Evolutionary conservation across 2,329 filamentous ascomycete species (phyloP).

Genomic region (Neospermospora avenae): DNA sequence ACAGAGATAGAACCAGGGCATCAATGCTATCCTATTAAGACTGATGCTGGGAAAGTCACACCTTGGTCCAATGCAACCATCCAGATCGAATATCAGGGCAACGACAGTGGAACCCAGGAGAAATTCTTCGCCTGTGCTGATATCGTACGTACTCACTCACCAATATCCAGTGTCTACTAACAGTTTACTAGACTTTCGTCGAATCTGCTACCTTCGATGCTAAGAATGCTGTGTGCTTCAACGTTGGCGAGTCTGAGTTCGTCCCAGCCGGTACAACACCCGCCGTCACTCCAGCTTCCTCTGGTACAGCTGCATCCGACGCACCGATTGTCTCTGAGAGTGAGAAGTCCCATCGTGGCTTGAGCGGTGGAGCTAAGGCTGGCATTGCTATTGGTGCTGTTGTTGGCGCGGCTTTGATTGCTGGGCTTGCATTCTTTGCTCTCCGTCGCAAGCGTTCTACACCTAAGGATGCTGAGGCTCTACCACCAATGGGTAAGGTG

Average conservation of each 20-base stretch:
- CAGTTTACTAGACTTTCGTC: slow-evolving; percentile 37
- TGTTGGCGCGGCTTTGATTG: slow-evolving; percentile 21
- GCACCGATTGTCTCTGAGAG: background rate
- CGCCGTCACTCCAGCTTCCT: background rate
- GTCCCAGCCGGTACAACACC: slow-evolving; percentile 1
- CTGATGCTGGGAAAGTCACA: slow-evolving; percentile 36
- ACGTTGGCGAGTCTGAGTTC: slow-evolving; percentile 21
- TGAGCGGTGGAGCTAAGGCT: slow-evolving; percentile 22
- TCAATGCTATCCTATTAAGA: slow-evolving; percentile 43
- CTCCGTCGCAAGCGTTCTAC: slow-evolving; percentile 21
- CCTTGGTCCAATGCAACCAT: slow-evolving; percentile 47
- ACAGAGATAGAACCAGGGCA: slow-evolving; percentile 44
- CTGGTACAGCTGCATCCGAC: background rate
- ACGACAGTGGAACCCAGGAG: slow-evolving; percentile 40
- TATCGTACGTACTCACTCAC: slow-evolving; percentile 34
- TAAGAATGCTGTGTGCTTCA: slow-evolving; percentile 17
- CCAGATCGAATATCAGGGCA: slow-evolving; percentile 46
- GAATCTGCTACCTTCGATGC: slow-evolving; percentile 28
- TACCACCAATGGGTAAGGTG: slow-evolving; percentile 7
- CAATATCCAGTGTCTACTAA: background rate
- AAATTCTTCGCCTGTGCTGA: slow-evolving; percentile 50
- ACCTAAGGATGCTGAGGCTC: slow-evolving; percentile 1
- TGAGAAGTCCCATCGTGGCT: background rate
- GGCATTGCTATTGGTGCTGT: slow-evolving; percentile 30
- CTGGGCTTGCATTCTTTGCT: slow-evolving; percentile 16